These are phyloP conservation scores for Mycena albidolilacea DNA, from an alignment of 768 basidiomycete genomes.

Conservation along the genomic window DNA sequence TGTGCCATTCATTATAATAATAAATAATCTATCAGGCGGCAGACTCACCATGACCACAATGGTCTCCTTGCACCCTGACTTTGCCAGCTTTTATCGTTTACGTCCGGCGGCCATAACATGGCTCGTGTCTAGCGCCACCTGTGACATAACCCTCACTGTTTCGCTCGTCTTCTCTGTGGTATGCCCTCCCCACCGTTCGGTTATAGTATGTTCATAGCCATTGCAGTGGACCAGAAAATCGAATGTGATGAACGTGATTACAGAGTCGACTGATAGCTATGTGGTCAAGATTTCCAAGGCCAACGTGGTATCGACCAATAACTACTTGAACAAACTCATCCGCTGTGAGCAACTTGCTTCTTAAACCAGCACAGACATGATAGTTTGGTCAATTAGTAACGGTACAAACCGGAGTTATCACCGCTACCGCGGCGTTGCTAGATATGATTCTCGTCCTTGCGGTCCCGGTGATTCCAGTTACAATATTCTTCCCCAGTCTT, in stretches of 20 bases:
- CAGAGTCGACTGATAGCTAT: conserved; percentile 21
- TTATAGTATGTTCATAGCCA: background rate
- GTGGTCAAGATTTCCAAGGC: background rate
- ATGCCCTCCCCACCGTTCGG: background rate
- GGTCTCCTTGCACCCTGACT: conserved; percentile 14
- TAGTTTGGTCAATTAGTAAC: conserved; percentile 2
- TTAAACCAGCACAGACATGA: too few relatives aligned
- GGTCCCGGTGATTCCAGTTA: background rate
- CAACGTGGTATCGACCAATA: too few relatives aligned
- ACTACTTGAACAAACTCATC: background rate
- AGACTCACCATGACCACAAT: background rate
- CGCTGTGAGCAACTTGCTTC: background rate
- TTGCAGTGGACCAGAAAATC: background rate
- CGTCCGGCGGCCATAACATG: conserved; percentile 19
- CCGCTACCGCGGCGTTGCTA: conserved; percentile 3
- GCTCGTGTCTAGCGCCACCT: conserved; percentile 27
- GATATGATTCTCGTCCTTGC: background rate
- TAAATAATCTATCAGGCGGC: background rate
- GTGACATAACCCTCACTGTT: conserved; percentile 21
- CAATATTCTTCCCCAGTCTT: too few relatives aligned
- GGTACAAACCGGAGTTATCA: conserved; percentile 24
- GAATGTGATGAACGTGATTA: background rate
- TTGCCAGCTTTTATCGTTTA: background rate
- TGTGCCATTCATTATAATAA: too few relatives aligned
- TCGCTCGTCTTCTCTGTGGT: conserved; percentile 25